These are phyloP conservation scores for Calonectria hawksworthii DNA, from an alignment of 2,329 filamentous ascomycete species.

Conservation along the genomic window DNA sequence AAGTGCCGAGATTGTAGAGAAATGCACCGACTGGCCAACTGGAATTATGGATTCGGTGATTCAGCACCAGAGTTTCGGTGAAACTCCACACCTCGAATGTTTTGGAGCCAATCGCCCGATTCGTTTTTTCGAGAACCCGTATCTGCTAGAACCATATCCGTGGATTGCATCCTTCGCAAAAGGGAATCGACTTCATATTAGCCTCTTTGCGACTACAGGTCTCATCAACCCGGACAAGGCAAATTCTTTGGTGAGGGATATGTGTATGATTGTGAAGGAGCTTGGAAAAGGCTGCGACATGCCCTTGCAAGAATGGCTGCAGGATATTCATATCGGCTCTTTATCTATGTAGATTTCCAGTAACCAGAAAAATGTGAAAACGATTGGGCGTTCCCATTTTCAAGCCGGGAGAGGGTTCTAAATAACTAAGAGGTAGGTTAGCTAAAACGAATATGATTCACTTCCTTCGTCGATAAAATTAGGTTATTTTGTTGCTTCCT, in stretches of 20 bases:
- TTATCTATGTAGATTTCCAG: not conserved
- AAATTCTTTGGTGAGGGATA: not conserved
- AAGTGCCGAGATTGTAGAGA: not conserved
- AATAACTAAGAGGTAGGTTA: not conserved
- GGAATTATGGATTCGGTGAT: not conserved
- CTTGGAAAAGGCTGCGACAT: not conserved
- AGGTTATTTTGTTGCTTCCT: not conserved
- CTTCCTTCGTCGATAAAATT: not conserved
- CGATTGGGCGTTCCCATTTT: not conserved
- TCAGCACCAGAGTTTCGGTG: not conserved
- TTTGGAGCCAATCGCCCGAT: too few species aligned
- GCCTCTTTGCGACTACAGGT: not conserved
- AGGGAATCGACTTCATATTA: not conserved
- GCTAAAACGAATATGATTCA: not conserved
- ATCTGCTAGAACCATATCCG: too few species aligned
- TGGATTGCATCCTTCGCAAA: not conserved
- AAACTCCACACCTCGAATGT: too few species aligned
- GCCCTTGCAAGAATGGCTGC: not conserved
- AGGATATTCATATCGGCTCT: not conserved
- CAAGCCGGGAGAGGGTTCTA: not conserved
- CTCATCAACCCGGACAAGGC: not conserved
- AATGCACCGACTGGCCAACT: not conserved
- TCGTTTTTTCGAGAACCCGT: too few species aligned
- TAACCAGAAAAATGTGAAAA: not conserved
- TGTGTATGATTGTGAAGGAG: not conserved